A percentile compares a stretch with the other conserved stretches of the same genome.
phyloP scores from a whole-genome alignment of 345 rosid species.

The Eucalyptus erythrocorys region DNA sequence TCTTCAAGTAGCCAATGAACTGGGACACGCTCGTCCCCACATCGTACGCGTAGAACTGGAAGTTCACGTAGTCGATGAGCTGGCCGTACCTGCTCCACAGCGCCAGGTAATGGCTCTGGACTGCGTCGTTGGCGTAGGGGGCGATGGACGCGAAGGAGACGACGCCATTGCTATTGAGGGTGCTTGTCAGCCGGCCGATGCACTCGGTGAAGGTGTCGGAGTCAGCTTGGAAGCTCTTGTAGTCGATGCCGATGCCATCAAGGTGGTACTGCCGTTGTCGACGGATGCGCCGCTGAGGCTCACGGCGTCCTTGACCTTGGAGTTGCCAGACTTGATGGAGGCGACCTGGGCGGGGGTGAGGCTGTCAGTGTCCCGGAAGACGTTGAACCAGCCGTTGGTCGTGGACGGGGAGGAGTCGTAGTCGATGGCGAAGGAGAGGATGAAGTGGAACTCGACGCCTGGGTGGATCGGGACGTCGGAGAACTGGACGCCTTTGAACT shows the following conservation, averaged over 20 bases:
- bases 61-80: constrained; percentile 4
- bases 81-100: constrained; percentile 3
- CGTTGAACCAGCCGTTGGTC: constrained; percentile 20
- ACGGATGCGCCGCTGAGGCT: constrained; percentile 15
- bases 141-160: constrained; percentile 5
- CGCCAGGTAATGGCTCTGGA: constrained; percentile 1
- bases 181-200: constrained; percentile 4
- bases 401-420: constrained; percentile 8
- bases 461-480: constrained; percentile 9
- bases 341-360: constrained; percentile 11
- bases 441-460: constrained; percentile 10
- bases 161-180: background rate
- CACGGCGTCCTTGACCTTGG: constrained; percentile 15
- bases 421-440: constrained; percentile 26
- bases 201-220: constrained; percentile 11
- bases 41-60: constrained; percentile 6
- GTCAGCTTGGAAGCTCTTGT: constrained; percentile 7
- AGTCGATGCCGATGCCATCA: constrained; percentile 18
- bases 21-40: background rate
- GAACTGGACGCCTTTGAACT: constrained; percentile 9
- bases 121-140: background rate
- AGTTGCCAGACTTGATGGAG: constrained; percentile 5
- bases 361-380: constrained; percentile 15
- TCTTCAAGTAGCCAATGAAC: background rate
- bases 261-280: background rate